A percentile compares a stretch with the other conserved stretches of the same genome.
These are phyloP conservation scores for Chlorella variabilis DNA, from an alignment of 163 green algal genomes.

Conservation along the genomic window DNA sequence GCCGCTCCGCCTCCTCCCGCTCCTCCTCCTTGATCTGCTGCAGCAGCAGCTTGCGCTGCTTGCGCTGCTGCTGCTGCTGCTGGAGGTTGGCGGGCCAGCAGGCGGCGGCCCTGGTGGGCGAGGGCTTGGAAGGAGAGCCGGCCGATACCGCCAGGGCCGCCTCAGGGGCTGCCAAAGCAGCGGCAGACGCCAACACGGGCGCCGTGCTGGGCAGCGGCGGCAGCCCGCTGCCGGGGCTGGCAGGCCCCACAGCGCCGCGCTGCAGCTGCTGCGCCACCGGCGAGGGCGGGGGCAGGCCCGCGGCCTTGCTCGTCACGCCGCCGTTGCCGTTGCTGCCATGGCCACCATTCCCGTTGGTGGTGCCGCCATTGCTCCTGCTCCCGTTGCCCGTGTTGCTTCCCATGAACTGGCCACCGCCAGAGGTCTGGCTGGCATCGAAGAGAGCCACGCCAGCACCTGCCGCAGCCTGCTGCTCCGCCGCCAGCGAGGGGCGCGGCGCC, in stretches of 20 bases:
- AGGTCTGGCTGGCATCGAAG: slow-evolving; percentile 9
- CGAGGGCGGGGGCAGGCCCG: neutral
- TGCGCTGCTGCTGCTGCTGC: neutral
- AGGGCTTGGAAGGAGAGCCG: neutral
- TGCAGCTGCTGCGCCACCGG: neutral
- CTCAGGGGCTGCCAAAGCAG: too few relatives aligned
- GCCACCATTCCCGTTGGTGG: neutral
- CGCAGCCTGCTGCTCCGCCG: neutral
- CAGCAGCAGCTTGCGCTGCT: slow-evolving; percentile 13
- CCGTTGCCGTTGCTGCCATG: slow-evolving; percentile 65
- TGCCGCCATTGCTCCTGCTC: slow-evolving; percentile 13
- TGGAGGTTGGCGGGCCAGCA: neutral
- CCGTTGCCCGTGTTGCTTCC: slow-evolving; percentile 36
- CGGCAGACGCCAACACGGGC: neutral
- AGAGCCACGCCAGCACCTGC: neutral
- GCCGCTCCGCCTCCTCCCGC: slow-evolving; percentile 19
- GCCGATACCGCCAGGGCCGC: neutral
- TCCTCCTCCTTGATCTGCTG: neutral
- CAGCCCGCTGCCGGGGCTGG: neutral
- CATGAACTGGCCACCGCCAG: slow-evolving; percentile 2
- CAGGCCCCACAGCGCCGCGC: neutral
- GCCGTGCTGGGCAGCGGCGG: neutral
- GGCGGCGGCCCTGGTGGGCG: neutral
- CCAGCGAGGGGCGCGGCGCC: neutral
- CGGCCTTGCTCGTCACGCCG: slow-evolving; percentile 33